A percentile compares a stretch with the other conserved stretches of the same genome.
Evolutionary conservation across 805 yeast species (phyloP).

Genomic region (Saturnispora hagleri): DNA sequence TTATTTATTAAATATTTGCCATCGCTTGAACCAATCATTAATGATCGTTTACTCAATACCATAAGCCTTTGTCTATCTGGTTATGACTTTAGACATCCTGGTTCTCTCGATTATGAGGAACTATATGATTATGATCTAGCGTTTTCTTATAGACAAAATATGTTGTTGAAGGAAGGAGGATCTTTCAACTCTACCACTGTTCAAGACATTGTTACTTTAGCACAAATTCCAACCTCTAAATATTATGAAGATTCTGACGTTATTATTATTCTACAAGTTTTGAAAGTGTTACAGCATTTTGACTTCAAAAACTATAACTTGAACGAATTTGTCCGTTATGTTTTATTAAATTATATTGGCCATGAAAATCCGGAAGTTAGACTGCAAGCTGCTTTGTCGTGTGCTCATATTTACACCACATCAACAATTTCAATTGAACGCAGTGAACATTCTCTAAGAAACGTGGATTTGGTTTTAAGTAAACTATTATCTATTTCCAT

Average conservation of each 20-base stretch:
- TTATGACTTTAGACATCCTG: conserved; percentile 71
- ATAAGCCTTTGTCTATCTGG: conserved; percentile 76
- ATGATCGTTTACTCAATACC: conserved; percentile 59
- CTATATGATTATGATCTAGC: conserved; percentile 60
- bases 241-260: conserved; percentile 26
- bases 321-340: conserved; percentile 79
- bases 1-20: conserved; percentile 67
- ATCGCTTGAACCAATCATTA: conserved; percentile 64
- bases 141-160: conserved; percentile 63
- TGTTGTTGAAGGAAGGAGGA: conserved; percentile 63
- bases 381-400: conserved; percentile 74
- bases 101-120: conserved; percentile 62
- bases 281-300: conserved; percentile 67
- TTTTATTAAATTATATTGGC: conserved; percentile 76
- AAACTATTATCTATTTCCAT: conserved; percentile 74
- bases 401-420: conserved; percentile 62
- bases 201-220: conserved; percentile 16
- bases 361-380: conserved; percentile 74
- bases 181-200: conserved; percentile 13
- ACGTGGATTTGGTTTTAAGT: conserved; percentile 78
- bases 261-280: conserved; percentile 59
- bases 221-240: conserved; percentile 17
- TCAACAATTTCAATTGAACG: conserved; percentile 83
- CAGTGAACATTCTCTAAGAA: conserved; percentile 68
- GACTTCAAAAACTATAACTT: conserved; percentile 67